A percentile compares a stretch with the other conserved stretches of the same genome.
Conservation (phyloP, 352 stramenopile genomes). For the Pythium rishiriense region DNA sequence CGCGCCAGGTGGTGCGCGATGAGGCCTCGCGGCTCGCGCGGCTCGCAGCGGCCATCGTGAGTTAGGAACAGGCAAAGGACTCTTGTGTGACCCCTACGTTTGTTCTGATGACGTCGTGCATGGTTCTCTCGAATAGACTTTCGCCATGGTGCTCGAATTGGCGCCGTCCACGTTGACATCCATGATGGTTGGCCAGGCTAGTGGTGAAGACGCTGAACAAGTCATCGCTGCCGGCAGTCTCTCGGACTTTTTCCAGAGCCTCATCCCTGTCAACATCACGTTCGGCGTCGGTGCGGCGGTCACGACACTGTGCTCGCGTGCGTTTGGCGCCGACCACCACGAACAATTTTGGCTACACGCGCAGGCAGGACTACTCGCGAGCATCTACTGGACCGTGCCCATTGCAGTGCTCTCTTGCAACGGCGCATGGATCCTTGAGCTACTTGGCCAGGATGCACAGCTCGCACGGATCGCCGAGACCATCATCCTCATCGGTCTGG, state of each 20-base stretch:
- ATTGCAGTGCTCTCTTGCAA: slow-evolving; percentile 38
- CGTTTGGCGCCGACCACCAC: slow-evolving; percentile 52
- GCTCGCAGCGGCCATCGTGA: slow-evolving; percentile 21
- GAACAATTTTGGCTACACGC: slow-evolving; percentile 55
- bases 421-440: slow-evolving; percentile 40
- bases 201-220: slow-evolving; percentile 26
- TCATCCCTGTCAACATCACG: slow-evolving; percentile 45
- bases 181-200: slow-evolving; percentile 62
- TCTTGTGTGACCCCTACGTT: too few species aligned
- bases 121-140: too few species aligned
- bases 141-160: slow-evolving; percentile 50
- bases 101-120: too few species aligned
- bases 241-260: slow-evolving; percentile 47
- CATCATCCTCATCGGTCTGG: slow-evolving; percentile 40
- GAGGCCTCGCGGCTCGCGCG: slow-evolving; percentile 9
- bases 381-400: slow-evolving; percentile 32
- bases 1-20: slow-evolving; percentile 7
- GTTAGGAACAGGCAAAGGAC: too few species aligned
- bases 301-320: slow-evolving; percentile 61
- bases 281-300: slow-evolving; percentile 52
- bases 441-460: slow-evolving; percentile 49
- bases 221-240: slow-evolving; percentile 58
- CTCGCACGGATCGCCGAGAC: slow-evolving; percentile 44
- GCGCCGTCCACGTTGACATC: slow-evolving; percentile 44
- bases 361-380: slow-evolving; percentile 51